Percentiles rank a stretch among this genome's conserved stretches.
Conservation (phyloP, 1,284 basidiomycete species). For the Cryptococcus hybrid region DNA sequence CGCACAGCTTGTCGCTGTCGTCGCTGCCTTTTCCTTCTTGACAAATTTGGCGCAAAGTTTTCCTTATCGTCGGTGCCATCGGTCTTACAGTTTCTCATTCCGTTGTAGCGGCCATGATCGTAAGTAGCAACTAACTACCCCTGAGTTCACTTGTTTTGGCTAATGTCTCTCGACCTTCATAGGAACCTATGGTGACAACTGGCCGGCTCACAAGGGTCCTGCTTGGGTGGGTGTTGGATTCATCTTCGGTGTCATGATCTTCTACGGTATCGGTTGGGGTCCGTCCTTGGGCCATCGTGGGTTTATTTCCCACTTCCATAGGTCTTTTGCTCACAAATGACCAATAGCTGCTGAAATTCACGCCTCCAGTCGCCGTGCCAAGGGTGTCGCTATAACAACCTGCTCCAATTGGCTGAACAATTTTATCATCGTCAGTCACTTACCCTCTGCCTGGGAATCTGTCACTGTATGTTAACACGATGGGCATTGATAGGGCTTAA, state of each 20-base stretch:
- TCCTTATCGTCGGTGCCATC: constrained; percentile 29
- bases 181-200: constrained; percentile 19
- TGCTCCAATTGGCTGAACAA: constrained; percentile 36
- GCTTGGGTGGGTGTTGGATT: constrained; percentile 31
- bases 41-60: constrained; percentile 44
- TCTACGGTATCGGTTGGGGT: constrained; percentile 18
- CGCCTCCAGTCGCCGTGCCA: constrained; percentile 10
- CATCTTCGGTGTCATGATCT: constrained; percentile 25
- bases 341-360: constrained; percentile 26
- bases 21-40: constrained; percentile 43
- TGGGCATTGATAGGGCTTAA: constrained; percentile 8
- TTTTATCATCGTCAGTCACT: constrained; percentile 17
- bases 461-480: too few relatives aligned
- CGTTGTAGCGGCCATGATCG: constrained; percentile 23
- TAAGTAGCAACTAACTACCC: too few relatives aligned
- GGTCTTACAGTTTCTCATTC: constrained; percentile 18
- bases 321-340: not conserved
- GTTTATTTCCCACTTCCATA: not conserved
- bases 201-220: constrained; percentile 15
- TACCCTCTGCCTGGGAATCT: too few relatives aligned
- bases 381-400: not conserved
- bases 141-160: too few relatives aligned
- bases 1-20: constrained; percentile 38
- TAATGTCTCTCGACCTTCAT: constrained; percentile 5
- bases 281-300: constrained; percentile 3